Evolutionary conservation across 768 basidiomycete species (phyloP).

Genomic region (Crucibulum laeve): DNA sequence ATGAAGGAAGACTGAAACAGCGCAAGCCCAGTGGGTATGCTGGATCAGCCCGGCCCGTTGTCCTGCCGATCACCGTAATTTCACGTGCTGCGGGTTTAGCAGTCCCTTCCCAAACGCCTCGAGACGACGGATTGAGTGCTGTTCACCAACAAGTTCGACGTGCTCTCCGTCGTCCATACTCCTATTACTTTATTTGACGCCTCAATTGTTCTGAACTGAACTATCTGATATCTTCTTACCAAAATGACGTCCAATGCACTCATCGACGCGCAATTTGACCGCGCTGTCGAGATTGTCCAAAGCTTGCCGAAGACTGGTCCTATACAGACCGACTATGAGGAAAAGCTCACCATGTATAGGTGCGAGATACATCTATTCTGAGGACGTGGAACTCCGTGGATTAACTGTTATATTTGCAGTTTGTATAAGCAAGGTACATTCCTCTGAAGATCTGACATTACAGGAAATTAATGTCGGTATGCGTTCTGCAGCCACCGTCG

Average conservation of each 20-base stretch:
- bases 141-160: background rate
- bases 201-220: background rate
- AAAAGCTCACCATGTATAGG: constrained; percentile 94
- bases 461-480: constrained; percentile 6
- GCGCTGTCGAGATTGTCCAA: constrained; percentile 94
- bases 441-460: constrained; percentile 2
- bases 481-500: constrained; percentile 67
- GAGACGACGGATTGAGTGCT: background rate
- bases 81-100: constrained; percentile 2
- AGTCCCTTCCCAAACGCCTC: background rate
- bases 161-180: background rate
- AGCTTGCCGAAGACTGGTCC: constrained; percentile 89
- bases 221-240: too few relatives aligned
- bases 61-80: too few relatives aligned
- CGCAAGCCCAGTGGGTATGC: too few relatives aligned
- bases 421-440: constrained; percentile 87
- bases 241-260: constrained; percentile 60
- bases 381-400: constrained; percentile 4
- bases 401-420: constrained; percentile 34
- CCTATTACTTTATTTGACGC: too few relatives aligned
- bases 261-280: constrained; percentile 84
- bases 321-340: constrained; percentile 93
- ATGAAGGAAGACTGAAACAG: too few relatives aligned
- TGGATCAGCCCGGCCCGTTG: background rate
- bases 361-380: constrained; percentile 21